These are phyloP conservation scores for Sporothrix globosa DNA, from an alignment of 2,329 filamentous ascomycete genomes.

Conservation along the genomic window DNA sequence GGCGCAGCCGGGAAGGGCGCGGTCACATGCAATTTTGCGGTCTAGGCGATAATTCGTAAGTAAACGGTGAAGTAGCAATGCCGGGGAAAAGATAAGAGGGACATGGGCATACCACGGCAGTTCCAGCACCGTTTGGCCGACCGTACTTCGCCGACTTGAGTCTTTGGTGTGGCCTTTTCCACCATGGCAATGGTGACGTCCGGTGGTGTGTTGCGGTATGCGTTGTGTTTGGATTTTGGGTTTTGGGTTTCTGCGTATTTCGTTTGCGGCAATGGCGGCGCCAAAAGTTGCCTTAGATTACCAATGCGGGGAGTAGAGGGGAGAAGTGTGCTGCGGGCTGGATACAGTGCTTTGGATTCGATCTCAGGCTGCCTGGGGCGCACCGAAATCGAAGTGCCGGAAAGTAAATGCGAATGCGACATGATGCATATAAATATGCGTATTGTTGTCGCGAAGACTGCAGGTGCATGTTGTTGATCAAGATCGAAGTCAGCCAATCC, in stretches of 20 bases:
- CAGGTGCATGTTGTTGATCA: no score
- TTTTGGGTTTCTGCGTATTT: not conserved
- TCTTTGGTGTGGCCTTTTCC: not conserved
- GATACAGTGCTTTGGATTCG: not conserved
- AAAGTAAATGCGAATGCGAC: not conserved
- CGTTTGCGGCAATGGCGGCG: not conserved
- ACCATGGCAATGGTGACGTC: not conserved
- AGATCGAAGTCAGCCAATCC: no score
- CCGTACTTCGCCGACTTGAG: not conserved
- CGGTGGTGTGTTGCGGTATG: not conserved
- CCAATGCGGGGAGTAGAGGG: not conserved
- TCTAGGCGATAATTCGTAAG: conserved; percentile 9
- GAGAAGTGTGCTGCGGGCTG: no score
- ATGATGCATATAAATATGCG: no score
- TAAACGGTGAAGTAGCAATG: not conserved
- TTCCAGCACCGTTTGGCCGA: conserved; percentile 32
- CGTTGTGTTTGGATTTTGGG: not conserved
- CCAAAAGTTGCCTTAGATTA: not conserved
- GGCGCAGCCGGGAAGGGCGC: conserved; percentile 31
- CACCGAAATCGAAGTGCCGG: not conserved
- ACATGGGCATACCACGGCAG: conserved; percentile 25
- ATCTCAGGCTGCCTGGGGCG: no score
- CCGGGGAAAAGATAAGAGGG: no score
- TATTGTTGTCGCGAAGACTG: no score
- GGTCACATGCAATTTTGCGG: conserved; percentile 34